phyloP scores from a whole-genome alignment of 2,329 filamentous ascomycete species.

The Thielaviopsis populi region DNA sequence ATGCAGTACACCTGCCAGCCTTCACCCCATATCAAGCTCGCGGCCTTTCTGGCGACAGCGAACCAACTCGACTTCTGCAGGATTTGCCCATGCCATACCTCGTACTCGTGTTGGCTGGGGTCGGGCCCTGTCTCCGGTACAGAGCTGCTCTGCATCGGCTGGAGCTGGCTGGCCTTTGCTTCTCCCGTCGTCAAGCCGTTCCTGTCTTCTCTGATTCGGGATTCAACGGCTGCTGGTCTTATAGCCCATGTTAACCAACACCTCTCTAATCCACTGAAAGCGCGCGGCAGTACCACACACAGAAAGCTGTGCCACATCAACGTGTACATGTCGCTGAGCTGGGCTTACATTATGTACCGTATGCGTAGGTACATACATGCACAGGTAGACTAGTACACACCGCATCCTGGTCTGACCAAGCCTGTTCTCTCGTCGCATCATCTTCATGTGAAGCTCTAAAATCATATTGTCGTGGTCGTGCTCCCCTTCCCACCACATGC shows the following conservation, averaged over 20 bases:
- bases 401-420: background rate
- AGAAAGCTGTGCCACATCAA: background rate
- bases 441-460: background rate
- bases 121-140: background rate
- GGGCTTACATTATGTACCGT: background rate
- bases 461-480: background rate
- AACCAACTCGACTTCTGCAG: background rate
- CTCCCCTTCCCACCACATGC: background rate
- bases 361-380: background rate
- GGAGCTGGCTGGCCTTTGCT: background rate
- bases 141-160: background rate
- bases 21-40: background rate
- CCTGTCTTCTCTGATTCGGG: too few relatives aligned
- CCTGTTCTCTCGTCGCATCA: background rate
- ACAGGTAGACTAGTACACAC: background rate
- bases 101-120: background rate
- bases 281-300: background rate
- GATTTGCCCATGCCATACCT: background rate
- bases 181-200: too few relatives aligned
- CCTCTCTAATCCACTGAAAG: background rate
- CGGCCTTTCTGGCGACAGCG: background rate
- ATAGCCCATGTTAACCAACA: too few relatives aligned
- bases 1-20: background rate
- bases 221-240: too few relatives aligned
- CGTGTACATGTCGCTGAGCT: background rate